Percentiles rank a stretch among this genome's conserved stretches.
Evolutionary conservation across 768 basidiomycete genomes (phyloP).

Genomic region (Lanmaoa pseudosensibilis): DNA sequence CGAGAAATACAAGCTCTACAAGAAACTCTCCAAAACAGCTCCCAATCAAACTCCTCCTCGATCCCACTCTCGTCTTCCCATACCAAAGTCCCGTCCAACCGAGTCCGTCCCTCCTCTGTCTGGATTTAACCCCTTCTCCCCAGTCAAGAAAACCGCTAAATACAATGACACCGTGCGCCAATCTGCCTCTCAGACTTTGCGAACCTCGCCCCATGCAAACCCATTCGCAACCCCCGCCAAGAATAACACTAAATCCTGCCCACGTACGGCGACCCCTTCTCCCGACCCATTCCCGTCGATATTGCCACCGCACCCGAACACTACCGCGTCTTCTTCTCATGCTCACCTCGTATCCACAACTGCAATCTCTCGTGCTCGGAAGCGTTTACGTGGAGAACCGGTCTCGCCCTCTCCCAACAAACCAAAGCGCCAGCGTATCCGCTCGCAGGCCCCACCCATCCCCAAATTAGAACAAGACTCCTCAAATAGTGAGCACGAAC

Average conservation of each 20-base stretch:
- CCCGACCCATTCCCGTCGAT: constrained; percentile 45
- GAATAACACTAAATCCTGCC: constrained; percentile 30
- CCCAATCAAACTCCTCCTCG: constrained; percentile 36
- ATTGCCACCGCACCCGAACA: constrained; percentile 11
- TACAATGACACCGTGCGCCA: constrained; percentile 2
- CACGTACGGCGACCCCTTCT: constrained; percentile 30
- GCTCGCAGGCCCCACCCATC: constrained; percentile 43
- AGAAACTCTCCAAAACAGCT: constrained; percentile 60
- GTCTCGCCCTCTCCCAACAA: constrained; percentile 83
- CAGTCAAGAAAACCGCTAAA: constrained; percentile 50
- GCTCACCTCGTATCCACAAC: constrained; percentile 29
- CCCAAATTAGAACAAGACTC: constrained; percentile 30
- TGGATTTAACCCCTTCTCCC: constrained; percentile 78
- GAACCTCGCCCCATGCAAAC: constrained; percentile 32
- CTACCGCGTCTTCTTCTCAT: constrained; percentile 16
- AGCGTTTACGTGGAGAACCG: constrained; percentile 78
- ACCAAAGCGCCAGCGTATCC: constrained; percentile 64
- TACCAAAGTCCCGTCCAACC: constrained; percentile 52
- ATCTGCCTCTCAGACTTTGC: constrained; percentile 19
- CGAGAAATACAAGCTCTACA: constrained; percentile 80
- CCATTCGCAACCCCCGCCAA: constrained; percentile 48
- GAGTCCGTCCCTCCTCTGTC: constrained; percentile 52
- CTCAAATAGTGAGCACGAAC: constrained; percentile 38
- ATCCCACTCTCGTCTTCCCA: constrained; percentile 29
- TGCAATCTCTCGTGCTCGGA: constrained; percentile 69